A percentile compares a stretch with the other conserved stretches of the same genome.
phyloP scores from a whole-genome alignment of 106 monocot species.

The Acorus gramineus region DNA sequence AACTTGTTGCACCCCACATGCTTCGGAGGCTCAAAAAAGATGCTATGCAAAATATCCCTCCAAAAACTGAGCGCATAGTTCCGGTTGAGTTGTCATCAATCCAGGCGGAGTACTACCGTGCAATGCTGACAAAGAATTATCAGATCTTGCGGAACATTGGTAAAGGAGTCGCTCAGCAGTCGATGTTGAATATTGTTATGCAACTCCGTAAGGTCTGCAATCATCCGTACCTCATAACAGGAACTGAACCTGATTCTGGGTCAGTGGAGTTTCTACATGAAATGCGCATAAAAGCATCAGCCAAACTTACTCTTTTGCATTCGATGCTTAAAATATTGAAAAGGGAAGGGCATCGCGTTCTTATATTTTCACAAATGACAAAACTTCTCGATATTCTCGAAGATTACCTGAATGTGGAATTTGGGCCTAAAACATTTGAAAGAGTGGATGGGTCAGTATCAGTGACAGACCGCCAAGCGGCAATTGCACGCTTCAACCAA shows the following conservation, averaged over 20 bases:
- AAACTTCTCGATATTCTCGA: slow-evolving; percentile 99
- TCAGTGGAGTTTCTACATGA: slow-evolving; percentile 83
- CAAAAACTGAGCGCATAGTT: slow-evolving; percentile 86
- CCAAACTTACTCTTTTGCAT: slow-evolving; percentile 73
- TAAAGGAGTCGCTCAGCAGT: slow-evolving; percentile 82
- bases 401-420: slow-evolving; percentile 77
- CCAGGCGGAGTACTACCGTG: slow-evolving; percentile 92
- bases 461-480: slow-evolving; percentile 80
- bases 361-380: slow-evolving; percentile 98
- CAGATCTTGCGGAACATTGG: slow-evolving; percentile 82
- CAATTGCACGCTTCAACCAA: slow-evolving; percentile 89
- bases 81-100: slow-evolving; percentile 94
- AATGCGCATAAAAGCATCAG: slow-evolving; percentile 97
- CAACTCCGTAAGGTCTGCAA: slow-evolving; percentile 96
- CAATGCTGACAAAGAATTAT: slow-evolving; percentile 97
- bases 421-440: slow-evolving; percentile 83
- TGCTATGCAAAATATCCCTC: slow-evolving; percentile 96
- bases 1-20: slow-evolving; percentile 95
- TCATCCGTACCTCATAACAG: slow-evolving; percentile 96
- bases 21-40: slow-evolving; percentile 89
- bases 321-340: slow-evolving; percentile 82
- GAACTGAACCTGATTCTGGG: slow-evolving; percentile 92
- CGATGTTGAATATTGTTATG: slow-evolving; percentile 96
- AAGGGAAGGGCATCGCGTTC: slow-evolving; percentile 87
- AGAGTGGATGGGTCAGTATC: slow-evolving; percentile 95